Evolutionary conservation across 2,329 filamentous ascomycete genomes (phyloP).

Genomic region (Rhexocercosporidium sp.): DNA sequence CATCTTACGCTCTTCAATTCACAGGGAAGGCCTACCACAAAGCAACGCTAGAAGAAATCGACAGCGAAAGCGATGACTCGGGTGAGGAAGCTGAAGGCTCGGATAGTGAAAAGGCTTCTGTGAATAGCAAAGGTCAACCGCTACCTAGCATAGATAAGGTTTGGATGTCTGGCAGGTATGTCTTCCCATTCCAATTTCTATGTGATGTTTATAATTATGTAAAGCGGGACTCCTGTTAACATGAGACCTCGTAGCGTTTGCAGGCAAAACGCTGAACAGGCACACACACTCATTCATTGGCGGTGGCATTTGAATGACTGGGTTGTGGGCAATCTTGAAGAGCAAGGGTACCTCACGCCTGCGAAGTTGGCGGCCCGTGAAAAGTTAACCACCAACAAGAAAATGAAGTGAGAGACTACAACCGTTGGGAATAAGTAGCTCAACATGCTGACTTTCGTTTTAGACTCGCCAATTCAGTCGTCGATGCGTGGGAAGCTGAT

Average conservation of each 20-base stretch:
- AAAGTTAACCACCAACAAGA: conserved; percentile 62
- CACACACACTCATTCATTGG: conserved; percentile 78
- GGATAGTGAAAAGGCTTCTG: conserved; percentile 30
- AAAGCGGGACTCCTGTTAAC: conserved; percentile 22
- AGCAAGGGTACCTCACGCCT: conserved; percentile 61
- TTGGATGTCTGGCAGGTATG: conserved; percentile 58
- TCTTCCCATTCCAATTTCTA: conserved; percentile 16
- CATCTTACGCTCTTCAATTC: conserved; percentile 67
- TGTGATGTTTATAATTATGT: background rate
- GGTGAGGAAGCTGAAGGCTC: conserved; percentile 43
- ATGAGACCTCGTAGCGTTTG: conserved; percentile 49
- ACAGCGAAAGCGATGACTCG: conserved; percentile 50
- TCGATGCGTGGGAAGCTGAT: conserved; percentile 65
- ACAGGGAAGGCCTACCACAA: conserved; percentile 69
- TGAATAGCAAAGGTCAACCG: conserved; percentile 53
- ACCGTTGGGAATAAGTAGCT: background rate
- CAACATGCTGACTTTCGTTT: background rate
- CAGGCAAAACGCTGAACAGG: conserved; percentile 68
- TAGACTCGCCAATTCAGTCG: conserved; percentile 59
- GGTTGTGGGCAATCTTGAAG: conserved; percentile 66
- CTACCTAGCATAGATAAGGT: conserved; percentile 50
- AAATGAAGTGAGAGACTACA: conserved; percentile 51
- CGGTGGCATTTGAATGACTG: conserved; percentile 74
- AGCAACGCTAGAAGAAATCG: conserved; percentile 68
- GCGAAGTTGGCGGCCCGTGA: conserved; percentile 65